Conservation (phyloP, 352 stramenopile genomes). For the Paralagenidium karlingii region DNA sequence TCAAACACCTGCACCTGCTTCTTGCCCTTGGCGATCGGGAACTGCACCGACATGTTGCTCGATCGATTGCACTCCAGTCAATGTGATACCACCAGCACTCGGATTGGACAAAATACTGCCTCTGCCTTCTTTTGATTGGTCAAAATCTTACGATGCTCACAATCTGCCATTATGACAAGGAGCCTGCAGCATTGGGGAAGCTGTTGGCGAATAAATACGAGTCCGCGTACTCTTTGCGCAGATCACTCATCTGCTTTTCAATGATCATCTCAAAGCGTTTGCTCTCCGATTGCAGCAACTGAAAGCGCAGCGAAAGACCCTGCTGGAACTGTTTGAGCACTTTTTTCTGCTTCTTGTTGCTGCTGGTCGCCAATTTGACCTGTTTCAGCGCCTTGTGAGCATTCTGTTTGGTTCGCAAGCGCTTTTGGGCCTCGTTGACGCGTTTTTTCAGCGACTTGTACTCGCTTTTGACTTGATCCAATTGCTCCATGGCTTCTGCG, state of each 20-base stretch:
- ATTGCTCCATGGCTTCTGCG: constrained; percentile 9
- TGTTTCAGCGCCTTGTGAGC: constrained; percentile 18
- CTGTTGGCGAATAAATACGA: constrained; percentile 44
- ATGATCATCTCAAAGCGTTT: constrained; percentile 33
- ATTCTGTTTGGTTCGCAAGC: constrained; percentile 15
- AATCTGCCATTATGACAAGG: too few species aligned
- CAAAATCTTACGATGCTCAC: too few species aligned
- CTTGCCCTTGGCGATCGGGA: constrained; percentile 59
- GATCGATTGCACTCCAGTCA: too few species aligned
- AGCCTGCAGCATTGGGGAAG: not conserved
- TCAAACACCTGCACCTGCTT: constrained; percentile 66
- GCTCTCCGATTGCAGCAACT: constrained; percentile 51
- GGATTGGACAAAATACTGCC: too few species aligned
- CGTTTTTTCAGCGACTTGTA: constrained; percentile 19
- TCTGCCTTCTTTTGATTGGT: too few species aligned
- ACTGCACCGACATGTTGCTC: constrained; percentile 34
- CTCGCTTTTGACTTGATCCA: constrained; percentile 19
- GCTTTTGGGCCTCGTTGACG: constrained; percentile 22
- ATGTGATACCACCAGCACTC: too few species aligned
- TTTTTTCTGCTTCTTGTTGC: constrained; percentile 27
- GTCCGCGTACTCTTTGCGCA: constrained; percentile 52
- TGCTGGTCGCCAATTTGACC: not conserved
- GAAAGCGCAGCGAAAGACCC: constrained; percentile 32
- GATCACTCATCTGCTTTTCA: constrained; percentile 28
- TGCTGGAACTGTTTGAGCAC: constrained; percentile 22